phyloP scores from a whole-genome alignment of 352 stramenopile species.

The Phytophthora niederhauseri region DNA sequence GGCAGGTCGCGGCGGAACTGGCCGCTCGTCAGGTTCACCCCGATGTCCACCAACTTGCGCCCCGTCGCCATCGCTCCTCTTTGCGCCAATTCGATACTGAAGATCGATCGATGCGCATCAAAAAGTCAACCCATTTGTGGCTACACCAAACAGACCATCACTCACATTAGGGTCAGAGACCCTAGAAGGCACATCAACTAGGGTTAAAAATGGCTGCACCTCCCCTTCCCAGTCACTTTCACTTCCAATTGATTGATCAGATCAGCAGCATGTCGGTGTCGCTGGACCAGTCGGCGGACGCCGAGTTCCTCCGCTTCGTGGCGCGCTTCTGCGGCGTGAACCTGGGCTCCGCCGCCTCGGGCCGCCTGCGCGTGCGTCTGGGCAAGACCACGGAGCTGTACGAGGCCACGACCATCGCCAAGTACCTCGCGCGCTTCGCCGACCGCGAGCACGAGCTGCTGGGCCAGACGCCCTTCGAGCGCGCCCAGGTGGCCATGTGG shows the following conservation, averaged over 20 bases:
- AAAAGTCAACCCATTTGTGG: conserved; percentile 11
- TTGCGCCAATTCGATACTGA: conserved; percentile 11
- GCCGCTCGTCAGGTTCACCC: conserved; percentile 67
- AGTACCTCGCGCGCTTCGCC: conserved; percentile 73
- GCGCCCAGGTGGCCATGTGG: conserved; percentile 81
- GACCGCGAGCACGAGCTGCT: conserved; percentile 77
- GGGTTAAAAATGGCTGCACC: background rate
- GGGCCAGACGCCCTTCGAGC: conserved; percentile 65
- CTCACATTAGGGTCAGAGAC: conserved; percentile 4
- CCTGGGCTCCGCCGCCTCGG: conserved; percentile 71
- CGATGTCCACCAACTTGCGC: conserved; percentile 61
- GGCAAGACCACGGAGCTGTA: conserved; percentile 76
- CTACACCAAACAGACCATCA: conserved; percentile 14
- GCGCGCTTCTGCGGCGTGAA: conserved; percentile 83
- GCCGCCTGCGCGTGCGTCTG: conserved; percentile 75
- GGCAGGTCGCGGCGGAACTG: conserved; percentile 87
- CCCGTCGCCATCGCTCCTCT: conserved; percentile 1
- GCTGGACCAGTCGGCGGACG: conserved; percentile 75
- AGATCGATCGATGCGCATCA: conserved; percentile 5
- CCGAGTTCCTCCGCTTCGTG: conserved; percentile 82
- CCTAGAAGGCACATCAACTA: background rate
- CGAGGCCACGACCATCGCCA: conserved; percentile 76
- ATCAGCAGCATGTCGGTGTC: conserved; percentile 72
- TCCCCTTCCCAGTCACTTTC: conserved; percentile 2
- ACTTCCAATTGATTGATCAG: conserved; percentile 17